Evolutionary conservation across 164 flowering plant species (phyloP), one percentile per base, ranked within the genome.

Genomic region (Santalum album): DNA sequence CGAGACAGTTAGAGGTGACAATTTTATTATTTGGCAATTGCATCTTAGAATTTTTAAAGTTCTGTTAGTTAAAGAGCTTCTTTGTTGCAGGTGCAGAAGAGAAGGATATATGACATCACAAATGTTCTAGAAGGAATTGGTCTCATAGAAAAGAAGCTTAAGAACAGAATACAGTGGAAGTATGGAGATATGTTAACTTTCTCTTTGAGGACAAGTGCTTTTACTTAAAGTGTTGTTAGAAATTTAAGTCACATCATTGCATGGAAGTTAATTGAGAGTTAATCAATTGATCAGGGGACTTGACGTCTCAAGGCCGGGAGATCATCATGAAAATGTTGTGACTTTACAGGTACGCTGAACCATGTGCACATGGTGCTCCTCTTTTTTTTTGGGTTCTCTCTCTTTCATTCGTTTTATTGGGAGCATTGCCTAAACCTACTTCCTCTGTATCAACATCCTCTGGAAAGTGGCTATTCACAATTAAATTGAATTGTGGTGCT

Each of bases 111-210:
- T 74, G 96, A 92, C 63, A 88, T 92, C 47, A 92, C 98, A 29
- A 88, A 91, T 82, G 98, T 91, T 49, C 82, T 88, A 45, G 98
- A 88, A 74, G 98, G 98, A 63, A 88, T 86, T 67, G 91, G 95
- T 55, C 80, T 88, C 26, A 83, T 92, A 60, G 98, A 88, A 62
- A 92, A 92, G 78, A 83, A 79, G 58, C 79, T 84, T 53, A 88
- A 92, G 73, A 92, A 92, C 67, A 73, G 82, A 61, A 90, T 87
- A 63, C 90, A 85, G 55, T 87, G 94, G 95, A 90, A 87, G 97
- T 90, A 82, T 40, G 80, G 32, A 49, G 26, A 5, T 23, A 17
- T 50, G 2, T 29, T 25, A 15, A 22, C 17, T 23, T 50, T 17
- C 5, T 16, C 3, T 20, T 22, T 20, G 24, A n/a, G 1, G n/a